Evolutionary conservation across 2,329 filamentous ascomycete genomes (phyloP).

Genomic region (Tetracladium maxilliforme): DNA sequence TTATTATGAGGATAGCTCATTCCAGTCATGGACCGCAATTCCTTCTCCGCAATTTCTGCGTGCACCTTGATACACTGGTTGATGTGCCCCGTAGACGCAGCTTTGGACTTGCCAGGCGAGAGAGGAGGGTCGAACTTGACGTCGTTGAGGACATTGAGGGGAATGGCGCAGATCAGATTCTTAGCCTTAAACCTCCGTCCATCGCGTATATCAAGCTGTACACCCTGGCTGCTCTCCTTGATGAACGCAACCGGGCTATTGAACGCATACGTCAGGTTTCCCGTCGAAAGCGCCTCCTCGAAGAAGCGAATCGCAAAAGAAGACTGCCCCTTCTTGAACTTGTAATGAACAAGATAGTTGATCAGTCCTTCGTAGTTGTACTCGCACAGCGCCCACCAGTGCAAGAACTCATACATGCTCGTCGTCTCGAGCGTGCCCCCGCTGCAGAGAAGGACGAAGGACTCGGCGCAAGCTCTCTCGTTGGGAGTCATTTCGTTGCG

Average conservation of each 20-base stretch:
- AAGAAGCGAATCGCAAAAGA: slow-evolving; percentile 29
- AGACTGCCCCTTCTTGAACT: slow-evolving; percentile 26
- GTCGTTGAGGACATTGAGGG: slow-evolving; percentile 25
- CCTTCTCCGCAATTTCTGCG: slow-evolving; percentile 22
- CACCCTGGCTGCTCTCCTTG: slow-evolving; percentile 11
- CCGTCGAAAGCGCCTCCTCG: slow-evolving; percentile 21
- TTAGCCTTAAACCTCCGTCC: slow-evolving; percentile 13
- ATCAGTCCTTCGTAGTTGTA: slow-evolving; percentile 23
- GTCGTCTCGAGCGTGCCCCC: slow-evolving; percentile 24
- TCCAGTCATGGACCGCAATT: slow-evolving; percentile 25
- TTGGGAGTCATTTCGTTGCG: slow-evolving; percentile 19
- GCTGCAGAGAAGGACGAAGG: slow-evolving; percentile 25
- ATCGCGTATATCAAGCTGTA: slow-evolving; percentile 17
- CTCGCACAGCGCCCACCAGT: slow-evolving; percentile 28
- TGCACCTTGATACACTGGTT: slow-evolving; percentile 31
- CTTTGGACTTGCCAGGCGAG: slow-evolving; percentile 16
- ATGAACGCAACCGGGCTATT: slow-evolving; percentile 19
- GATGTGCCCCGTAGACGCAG: slow-evolving; percentile 22
- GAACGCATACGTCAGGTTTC: slow-evolving; percentile 22
- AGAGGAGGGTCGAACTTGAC: slow-evolving; percentile 25
- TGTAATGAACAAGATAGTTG: slow-evolving; percentile 23
- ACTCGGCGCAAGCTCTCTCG: slow-evolving; percentile 23
- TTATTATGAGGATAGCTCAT: slow-evolving; percentile 26
- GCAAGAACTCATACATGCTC: slow-evolving; percentile 29
- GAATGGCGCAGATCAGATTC: slow-evolving; percentile 24